Evolutionary conservation across 1,139 yeast species (phyloP), one percentile per base, ranked within the genome.

Genomic region (Sugiyamaella sp.): DNA sequence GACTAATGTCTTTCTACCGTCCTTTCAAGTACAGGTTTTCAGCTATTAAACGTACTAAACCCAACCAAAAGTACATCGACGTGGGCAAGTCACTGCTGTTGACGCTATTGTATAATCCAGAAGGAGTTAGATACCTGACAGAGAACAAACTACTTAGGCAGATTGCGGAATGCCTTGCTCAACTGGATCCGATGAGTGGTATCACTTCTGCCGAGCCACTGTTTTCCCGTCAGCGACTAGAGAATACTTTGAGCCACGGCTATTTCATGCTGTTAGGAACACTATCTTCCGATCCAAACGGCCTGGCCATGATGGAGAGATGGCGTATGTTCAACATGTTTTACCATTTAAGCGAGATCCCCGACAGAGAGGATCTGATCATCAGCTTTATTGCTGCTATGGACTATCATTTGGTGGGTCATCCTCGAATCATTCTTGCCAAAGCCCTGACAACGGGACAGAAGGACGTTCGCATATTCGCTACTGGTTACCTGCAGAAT

Each of bases 11-110:
- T 2, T 95, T 93, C 67, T 93, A 85, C 67, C 77, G 98, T 48
- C 99, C 99, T 0, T 86, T 91, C 71, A 90, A 93, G 68, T 84
- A 85, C 64, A 73, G 97, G 55, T 93, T 89, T 68, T 85, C 96
- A 9, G 80, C 80, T 16, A 76, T 82, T 27, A 76, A 77, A 41
- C 73, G 77, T 54, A 74, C 82, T 33, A 74, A 80, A 52, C 76
- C 78, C 54, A 75, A 81, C 60, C 74, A 78, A 46, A 75, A 78
- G 57, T 88, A 85, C 60, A 79, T 87, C 24, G 79, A 76, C 49
- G 84, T 86, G 6, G 97, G 97, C 0, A 80, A 89, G 61, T 85
- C 82, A 46, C 75, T 93, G 38, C 74, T 93, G 58, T 83, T 80
- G 56, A 77, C 87, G 45, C 74, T 91, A n/a, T 71, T 89, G 3